A percentile compares a stretch with the other conserved stretches of the same genome.
phyloP scores from a whole-genome alignment of 257 asterid genomes.

The Scutellaria galericulata region DNA sequence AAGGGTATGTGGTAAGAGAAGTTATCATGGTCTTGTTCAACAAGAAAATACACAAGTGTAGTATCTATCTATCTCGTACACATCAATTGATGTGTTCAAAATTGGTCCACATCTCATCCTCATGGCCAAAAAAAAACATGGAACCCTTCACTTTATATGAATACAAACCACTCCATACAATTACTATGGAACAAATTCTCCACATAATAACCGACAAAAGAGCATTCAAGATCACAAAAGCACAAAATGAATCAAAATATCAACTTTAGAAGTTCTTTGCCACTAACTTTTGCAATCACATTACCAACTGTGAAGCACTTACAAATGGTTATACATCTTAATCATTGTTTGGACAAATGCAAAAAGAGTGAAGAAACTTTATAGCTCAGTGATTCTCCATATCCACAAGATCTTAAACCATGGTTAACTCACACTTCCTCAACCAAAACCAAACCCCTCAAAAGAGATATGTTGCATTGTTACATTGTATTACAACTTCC shows the following conservation, averaged over 20 bases:
- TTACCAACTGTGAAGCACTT: not conserved
- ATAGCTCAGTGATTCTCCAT: not conserved
- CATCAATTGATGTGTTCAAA: not conserved
- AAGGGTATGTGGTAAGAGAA: no score
- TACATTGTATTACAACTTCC: constrained; percentile 16
- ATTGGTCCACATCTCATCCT: no score
- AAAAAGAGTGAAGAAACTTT: not conserved
- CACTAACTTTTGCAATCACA: not conserved
- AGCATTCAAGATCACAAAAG: not conserved
- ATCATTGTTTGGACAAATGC: constrained; percentile 10
- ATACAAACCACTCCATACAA: no score
- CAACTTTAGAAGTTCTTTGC: not conserved
- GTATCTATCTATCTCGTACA: no score
- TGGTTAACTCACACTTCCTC: not conserved
- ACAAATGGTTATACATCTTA: not conserved
- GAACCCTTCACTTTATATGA: no score
- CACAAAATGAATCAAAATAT: not conserved
- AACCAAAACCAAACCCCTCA: constrained; percentile 6
- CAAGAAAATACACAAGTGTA: no score
- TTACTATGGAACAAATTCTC: no score
- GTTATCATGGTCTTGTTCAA: no score
- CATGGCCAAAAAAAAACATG: no score
- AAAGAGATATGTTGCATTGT: constrained; percentile 9
- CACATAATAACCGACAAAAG: not conserved
- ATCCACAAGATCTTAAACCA: not conserved